phyloP scores from a whole-genome alignment of 2,329 filamentous ascomycete species.

The Leptodontidium sp. region DNA sequence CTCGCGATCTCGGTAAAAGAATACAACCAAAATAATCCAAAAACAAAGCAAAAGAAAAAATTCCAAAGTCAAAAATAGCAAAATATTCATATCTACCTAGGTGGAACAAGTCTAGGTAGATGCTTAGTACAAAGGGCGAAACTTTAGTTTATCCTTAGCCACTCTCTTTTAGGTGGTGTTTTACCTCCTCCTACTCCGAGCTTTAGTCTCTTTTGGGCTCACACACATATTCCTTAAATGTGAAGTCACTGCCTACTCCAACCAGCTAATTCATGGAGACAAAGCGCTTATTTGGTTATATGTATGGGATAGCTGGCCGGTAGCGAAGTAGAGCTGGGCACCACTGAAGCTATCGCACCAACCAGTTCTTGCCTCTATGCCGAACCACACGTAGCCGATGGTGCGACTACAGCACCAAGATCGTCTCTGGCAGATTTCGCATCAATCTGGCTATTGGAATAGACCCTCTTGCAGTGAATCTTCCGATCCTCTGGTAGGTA shows the following conservation, averaged over 20 bases:
- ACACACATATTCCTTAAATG: neutral
- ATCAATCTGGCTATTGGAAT: neutral
- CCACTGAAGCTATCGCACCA: neutral
- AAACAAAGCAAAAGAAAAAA: neutral
- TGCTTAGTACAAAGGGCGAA: slow-evolving; percentile 13
- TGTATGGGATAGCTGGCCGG: neutral
- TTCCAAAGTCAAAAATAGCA: neutral
- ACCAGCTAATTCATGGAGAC: neutral
- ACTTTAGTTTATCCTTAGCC: neutral
- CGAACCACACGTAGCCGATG: neutral
- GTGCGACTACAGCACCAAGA: neutral
- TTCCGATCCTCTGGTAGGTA: neutral
- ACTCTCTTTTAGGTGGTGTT: neutral
- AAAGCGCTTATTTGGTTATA: neutral
- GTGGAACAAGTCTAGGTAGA: neutral
- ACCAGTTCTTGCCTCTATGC: neutral
- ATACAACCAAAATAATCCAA: neutral
- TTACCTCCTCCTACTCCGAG: neutral
- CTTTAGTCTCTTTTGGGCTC: neutral
- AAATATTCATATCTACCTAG: neutral
- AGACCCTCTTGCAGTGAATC: neutral
- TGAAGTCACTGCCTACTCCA: neutral
- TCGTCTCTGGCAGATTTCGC: neutral
- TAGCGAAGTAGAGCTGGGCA: neutral
- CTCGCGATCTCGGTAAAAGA: neutral